These are phyloP conservation scores for Marasmius tenuissimus DNA, from an alignment of 1,284 basidiomycete species.

Conservation along the genomic window DNA sequence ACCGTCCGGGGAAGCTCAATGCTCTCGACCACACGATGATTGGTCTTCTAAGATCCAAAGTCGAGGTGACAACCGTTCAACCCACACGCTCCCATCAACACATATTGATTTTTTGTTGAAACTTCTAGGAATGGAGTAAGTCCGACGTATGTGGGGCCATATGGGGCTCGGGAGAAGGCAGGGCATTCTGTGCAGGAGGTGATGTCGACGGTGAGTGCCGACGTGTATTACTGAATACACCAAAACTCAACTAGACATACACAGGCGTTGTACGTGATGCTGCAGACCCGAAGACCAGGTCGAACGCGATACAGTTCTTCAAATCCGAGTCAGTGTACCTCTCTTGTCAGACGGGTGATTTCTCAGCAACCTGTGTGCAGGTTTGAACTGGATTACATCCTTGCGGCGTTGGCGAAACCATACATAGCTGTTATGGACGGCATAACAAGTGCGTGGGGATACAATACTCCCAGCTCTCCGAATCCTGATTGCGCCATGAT, in stretches of 20 bases:
- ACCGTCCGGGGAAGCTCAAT: conserved; percentile 85
- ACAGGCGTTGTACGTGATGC: conserved; percentile 60
- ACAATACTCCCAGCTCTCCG: conserved; percentile 3
- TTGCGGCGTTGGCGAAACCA: conserved; percentile 81
- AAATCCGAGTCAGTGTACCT: conserved; percentile 71
- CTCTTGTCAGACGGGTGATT: conserved; percentile 87
- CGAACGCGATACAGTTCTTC: conserved; percentile 82
- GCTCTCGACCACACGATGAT: conserved; percentile 88
- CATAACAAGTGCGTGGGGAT: conserved; percentile 71
- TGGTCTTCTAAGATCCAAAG: conserved; percentile 63
- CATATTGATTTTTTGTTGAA: conserved; percentile 8
- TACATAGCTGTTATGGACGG: conserved; percentile 93
- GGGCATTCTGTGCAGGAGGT: conserved; percentile 93
- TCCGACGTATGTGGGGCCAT: conserved; percentile 77
- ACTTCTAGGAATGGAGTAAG: conserved; percentile 67
- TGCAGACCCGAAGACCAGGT: conserved; percentile 48
- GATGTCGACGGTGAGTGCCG: conserved; percentile 79
- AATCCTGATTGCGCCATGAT: conserved; percentile 15
- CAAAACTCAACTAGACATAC: conserved; percentile 10
- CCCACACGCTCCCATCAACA: conserved; percentile 2
- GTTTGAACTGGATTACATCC: conserved; percentile 86
- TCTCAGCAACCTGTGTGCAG: conserved; percentile 45
- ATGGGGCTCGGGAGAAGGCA: conserved; percentile 75
- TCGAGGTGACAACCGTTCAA: conserved; percentile 58
- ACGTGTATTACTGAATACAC: conserved; percentile 5